Evolutionary conservation across 2,329 filamentous ascomycete species (phyloP).

Genomic region (Biscogniauxia mediterranea): DNA sequence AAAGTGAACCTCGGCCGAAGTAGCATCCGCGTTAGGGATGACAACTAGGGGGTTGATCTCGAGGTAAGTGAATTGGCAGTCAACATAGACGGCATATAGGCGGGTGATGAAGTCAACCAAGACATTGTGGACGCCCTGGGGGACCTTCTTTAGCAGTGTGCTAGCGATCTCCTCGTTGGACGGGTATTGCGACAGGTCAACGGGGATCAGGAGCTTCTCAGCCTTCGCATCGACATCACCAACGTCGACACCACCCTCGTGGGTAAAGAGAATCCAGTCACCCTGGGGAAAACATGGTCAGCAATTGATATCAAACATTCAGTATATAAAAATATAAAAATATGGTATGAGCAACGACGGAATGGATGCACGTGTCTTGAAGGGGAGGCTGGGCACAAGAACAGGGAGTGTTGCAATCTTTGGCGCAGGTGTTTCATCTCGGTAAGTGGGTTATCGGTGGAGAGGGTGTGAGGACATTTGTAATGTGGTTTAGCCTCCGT

Average conservation of each 20-base stretch:
- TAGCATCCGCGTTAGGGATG: conserved; percentile 89
- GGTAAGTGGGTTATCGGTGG: conserved; percentile 20
- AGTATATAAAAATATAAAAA: conserved; percentile 7
- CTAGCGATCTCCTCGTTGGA: conserved; percentile 92
- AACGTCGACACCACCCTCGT: conserved; percentile 99
- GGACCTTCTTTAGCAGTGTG: conserved; percentile 86
- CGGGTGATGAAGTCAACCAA: conserved; percentile 98
- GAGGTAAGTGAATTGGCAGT: conserved; percentile 99
- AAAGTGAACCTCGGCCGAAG: conserved; percentile 95
- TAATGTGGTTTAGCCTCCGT: conserved; percentile 42
- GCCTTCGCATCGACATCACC: conserved; percentile 99
- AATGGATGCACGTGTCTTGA: not conserved
- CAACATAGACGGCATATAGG: conserved; percentile 97
- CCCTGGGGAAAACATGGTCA: conserved; percentile 57
- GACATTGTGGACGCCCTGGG: conserved; percentile 93
- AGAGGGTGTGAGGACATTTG: conserved; percentile 29
- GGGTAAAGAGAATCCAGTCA: conserved; percentile 99
- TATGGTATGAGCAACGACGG: conserved; percentile 8
- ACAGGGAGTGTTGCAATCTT: conserved; percentile 8
- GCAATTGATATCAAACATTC: conserved; percentile 6
- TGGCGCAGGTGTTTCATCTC: conserved; percentile 14
- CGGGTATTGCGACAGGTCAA: conserved; percentile 91
- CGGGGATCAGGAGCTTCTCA: conserved; percentile 96
- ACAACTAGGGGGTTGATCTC: conserved; percentile 99
- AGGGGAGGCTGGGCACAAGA: conserved; percentile 5